Evolutionary conservation across 2,329 filamentous ascomycete species (phyloP), one percentile per base, ranked within the genome.

Genomic region (Fusarium azukiicola): DNA sequence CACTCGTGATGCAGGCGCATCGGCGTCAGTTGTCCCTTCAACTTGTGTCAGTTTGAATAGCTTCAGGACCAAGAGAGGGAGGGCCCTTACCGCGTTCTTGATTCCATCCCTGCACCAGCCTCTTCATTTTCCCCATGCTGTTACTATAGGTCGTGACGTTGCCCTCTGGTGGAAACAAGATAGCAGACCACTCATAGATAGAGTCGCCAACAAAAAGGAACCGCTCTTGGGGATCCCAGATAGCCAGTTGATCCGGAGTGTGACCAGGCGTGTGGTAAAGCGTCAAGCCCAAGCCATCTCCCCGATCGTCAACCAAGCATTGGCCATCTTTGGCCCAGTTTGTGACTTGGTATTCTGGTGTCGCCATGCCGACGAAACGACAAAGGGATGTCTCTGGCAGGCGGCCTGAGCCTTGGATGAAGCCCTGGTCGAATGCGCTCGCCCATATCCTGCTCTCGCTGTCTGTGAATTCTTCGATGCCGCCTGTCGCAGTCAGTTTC

Each of bases 251-350:
- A 74, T 90, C 89, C 1, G 89, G 89, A 1, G 88, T 90, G 77
- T 91, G 89, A 19, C 90, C 90, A 4, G 89, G 89, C 1, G 88
- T 88, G 27, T 90, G 88, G 13, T 90, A 82, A 38, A 90, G 85
- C n/a, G 84, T 86, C 40, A 91, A 84, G 3, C 84, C 83, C 17
- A 90, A 82, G 16, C 81, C 77, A 5, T 74, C 50, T 3, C 68
- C 68, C n/a, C 9, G 27, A 16, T 61, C 72, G 36, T 74, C 67
- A 47, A 74, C 80, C 9, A 90, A 80, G 27, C 79, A 77, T 47
- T 87, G 84, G 23, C 86, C 83, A 49, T 90, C 84, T 16, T 82
- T 74, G 14, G 87, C 87, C 87, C 88, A 91, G 32, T 87, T 74
- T 3, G 87, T 86, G 6, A 90, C 84, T 16, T 77, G 79, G 79